Evolutionary conservation across 176 grass and related monocot species (phyloP).

Genomic region (Luzula sylvatica): DNA sequence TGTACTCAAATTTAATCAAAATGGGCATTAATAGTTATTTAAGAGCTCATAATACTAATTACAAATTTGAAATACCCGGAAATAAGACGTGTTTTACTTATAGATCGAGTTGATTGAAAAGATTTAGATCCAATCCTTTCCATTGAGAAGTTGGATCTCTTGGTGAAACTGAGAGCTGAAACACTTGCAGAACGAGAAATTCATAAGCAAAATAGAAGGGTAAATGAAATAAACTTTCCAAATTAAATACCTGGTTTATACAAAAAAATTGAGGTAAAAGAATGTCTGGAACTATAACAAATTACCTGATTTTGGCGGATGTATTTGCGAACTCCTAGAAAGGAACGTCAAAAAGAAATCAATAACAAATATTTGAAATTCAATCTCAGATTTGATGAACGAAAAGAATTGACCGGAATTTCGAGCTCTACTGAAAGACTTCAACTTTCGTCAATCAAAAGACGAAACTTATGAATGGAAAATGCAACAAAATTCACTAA

Average conservation of each 20-base stretch:
- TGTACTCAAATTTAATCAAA: conserved; percentile 25
- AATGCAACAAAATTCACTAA: neutral
- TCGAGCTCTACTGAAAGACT: neutral
- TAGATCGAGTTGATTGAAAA: too few species aligned
- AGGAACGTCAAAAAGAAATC: neutral
- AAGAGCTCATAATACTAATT: neutral
- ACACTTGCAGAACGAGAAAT: conserved; percentile 10
- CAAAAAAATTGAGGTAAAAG: too few species aligned
- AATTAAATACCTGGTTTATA: neutral
- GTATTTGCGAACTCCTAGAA: neutral
- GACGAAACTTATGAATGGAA: neutral
- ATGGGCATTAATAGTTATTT: neutral
- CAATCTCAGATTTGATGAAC: neutral
- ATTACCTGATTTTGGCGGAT: conserved; percentile 13
- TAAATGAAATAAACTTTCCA: too few species aligned
- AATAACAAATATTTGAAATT: neutral
- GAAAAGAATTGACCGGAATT: too few species aligned
- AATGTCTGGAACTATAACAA: too few species aligned
- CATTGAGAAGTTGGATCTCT: conserved; percentile 3
- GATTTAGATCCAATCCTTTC: neutral
- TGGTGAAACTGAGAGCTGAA: neutral
- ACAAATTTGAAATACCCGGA: conserved; percentile 13
- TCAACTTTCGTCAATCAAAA: conserved; percentile 1
- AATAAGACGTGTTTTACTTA: conserved; percentile 8
- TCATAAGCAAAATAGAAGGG: neutral